Percentiles rank a stretch among this genome's conserved stretches.
Evolutionary conservation across 2,329 filamentous ascomycete genomes (phyloP).

Genomic region (Acephala macrosclerotiorum): DNA sequence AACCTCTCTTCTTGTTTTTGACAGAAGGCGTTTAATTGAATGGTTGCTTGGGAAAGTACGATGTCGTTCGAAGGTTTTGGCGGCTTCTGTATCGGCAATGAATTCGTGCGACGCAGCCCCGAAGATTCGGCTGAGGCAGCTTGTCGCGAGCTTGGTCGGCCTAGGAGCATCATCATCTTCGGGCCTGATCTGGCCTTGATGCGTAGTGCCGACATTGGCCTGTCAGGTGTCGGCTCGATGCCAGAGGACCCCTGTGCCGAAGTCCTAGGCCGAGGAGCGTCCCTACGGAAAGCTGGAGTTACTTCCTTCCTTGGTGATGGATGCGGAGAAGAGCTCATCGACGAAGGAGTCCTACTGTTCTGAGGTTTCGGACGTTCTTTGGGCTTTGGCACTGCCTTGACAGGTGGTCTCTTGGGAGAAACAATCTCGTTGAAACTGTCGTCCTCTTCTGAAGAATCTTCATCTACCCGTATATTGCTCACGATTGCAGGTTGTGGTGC

Average conservation of each 20-base stretch:
- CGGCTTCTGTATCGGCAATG: conserved; percentile 5
- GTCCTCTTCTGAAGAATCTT: conserved; percentile 6
- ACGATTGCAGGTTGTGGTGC: background rate
- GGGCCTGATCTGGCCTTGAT: conserved; percentile 40
- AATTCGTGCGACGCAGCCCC: background rate
- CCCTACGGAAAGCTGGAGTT: background rate
- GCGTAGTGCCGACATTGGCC: conserved; percentile 36
- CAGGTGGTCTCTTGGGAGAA: background rate
- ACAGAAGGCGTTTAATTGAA: conserved; percentile 27
- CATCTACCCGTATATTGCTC: background rate
- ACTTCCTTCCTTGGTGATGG: background rate
- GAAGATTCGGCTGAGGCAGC: conserved; percentile 13
- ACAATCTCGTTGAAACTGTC: conserved; percentile 15
- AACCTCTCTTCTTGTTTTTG: conserved; percentile 31
- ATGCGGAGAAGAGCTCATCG: background rate
- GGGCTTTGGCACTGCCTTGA: background rate
- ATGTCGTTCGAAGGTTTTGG: conserved; percentile 13
- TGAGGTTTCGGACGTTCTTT: background rate
- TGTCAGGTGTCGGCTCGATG: conserved; percentile 15
- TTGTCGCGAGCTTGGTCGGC: conserved; percentile 29
- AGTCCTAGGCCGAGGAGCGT: background rate
- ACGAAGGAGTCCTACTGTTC: background rate
- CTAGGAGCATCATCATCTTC: conserved; percentile 44
- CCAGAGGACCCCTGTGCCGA: conserved; percentile 13
- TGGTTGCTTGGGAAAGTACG: conserved; percentile 33